A percentile compares a stretch with the other conserved stretches of the same genome.
Conservation (phyloP, 768 basidiomycete species). For the Russula compacta region DNA sequence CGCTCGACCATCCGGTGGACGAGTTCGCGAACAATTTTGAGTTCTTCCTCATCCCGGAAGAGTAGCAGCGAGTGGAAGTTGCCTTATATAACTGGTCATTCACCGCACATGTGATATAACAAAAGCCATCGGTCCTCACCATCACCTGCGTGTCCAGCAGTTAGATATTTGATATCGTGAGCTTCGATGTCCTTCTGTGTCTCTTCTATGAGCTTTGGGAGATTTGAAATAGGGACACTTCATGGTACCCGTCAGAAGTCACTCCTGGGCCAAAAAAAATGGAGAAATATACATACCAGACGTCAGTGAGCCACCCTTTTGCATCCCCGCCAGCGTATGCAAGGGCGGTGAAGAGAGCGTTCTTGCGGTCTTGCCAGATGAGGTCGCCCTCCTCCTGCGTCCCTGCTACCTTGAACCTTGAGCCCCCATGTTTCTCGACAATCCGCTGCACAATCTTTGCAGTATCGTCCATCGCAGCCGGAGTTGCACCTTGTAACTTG, state of each 20-base stretch:
- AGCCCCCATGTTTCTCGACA: slow-evolving; percentile 55
- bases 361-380: slow-evolving; percentile 68
- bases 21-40: slow-evolving; percentile 26
- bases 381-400: slow-evolving; percentile 54
- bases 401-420: slow-evolving; percentile 55
- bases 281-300: slow-evolving; percentile 40
- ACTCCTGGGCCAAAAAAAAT: not conserved
- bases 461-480: slow-evolving; percentile 49
- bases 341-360: slow-evolving; percentile 49
- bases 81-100: slow-evolving; percentile 22
- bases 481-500: slow-evolving; percentile 73
- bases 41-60: slow-evolving; percentile 32
- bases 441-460: slow-evolving; percentile 49
- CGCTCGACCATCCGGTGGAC: slow-evolving; percentile 57
- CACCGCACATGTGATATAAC: too few relatives aligned
- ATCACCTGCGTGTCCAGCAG: slow-evolving; percentile 72
- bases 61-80: slow-evolving; percentile 36
- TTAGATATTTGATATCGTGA: slow-evolving; percentile 47
- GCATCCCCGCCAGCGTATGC: slow-evolving; percentile 44
- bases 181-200: slow-evolving; percentile 61
- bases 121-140: slow-evolving; percentile 29
- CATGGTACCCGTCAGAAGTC: not conserved
- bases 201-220: slow-evolving; percentile 55
- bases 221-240: slow-evolving; percentile 54
- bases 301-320: slow-evolving; percentile 64